A percentile compares a stretch with the other conserved stretches of the same genome.
These are phyloP conservation scores for Heritiera littoralis DNA, from an alignment of 345 rosid genomes.

Conservation along the genomic window DNA sequence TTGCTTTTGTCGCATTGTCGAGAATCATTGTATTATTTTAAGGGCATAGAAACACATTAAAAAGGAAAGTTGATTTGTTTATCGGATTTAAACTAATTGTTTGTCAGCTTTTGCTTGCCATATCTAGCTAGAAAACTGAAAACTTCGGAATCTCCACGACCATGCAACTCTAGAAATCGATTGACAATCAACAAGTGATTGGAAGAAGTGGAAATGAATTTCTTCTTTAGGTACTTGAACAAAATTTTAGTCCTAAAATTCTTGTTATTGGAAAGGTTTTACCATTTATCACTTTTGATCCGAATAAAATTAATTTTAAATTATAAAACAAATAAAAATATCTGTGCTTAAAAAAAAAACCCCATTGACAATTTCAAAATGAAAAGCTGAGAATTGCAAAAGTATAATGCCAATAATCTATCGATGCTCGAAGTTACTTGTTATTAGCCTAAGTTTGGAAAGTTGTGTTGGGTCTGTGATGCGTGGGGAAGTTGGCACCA, in stretches of 20 bases:
- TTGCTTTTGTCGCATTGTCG: constrained; percentile 16
- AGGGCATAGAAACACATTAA: not conserved
- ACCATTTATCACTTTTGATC: too few species aligned
- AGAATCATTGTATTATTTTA: not conserved
- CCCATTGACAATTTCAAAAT: not conserved
- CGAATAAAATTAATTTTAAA: too few species aligned
- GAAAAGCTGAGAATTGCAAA: not conserved
- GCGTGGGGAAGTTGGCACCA: constrained; percentile 23
- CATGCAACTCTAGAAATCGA: not conserved
- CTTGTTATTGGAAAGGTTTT: too few species aligned
- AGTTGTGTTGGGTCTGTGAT: constrained; percentile 10
- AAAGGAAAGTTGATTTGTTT: not conserved
- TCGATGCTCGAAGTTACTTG: constrained; percentile 2
- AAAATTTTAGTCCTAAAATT: too few species aligned
- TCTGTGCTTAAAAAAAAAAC: too few species aligned
- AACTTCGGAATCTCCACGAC: not conserved
- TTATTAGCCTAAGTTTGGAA: constrained; percentile 17
- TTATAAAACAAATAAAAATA: too few species aligned
- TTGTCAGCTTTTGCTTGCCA: not conserved
- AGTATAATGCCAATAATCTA: not conserved
- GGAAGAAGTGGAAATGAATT: too few species aligned
- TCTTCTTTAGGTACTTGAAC: too few species aligned
- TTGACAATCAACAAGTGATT: not conserved
- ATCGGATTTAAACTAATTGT: not conserved
- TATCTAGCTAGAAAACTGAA: not conserved